Evolutionary conservation across 768 basidiomycete species (phyloP).

Genomic region (Podaxis sp.): DNA sequence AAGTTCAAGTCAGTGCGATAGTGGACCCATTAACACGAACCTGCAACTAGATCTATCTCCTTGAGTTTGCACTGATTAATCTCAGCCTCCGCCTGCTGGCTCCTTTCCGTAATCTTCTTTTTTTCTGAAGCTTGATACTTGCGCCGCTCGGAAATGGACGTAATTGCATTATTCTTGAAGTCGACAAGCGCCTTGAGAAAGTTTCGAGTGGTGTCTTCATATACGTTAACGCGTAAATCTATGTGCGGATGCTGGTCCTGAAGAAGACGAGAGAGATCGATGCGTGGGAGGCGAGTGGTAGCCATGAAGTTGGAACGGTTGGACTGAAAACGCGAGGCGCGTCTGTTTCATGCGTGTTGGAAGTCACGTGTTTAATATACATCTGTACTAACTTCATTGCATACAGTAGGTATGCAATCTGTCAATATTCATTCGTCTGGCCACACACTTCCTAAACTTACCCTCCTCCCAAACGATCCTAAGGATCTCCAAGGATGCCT

Average conservation of each 20-base stretch:
- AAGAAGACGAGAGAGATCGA: conserved; percentile 62
- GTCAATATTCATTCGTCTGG: not conserved
- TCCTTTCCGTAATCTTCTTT: conserved; percentile 63
- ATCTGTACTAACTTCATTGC: not conserved
- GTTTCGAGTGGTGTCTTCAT: conserved; percentile 65
- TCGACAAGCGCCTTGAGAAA: conserved; percentile 71
- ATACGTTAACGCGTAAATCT: conserved; percentile 60
- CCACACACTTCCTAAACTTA: not conserved
- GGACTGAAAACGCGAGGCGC: not conserved
- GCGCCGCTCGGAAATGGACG: conserved; percentile 68
- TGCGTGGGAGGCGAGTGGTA: conserved; percentile 45
- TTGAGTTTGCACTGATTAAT: conserved; percentile 73
- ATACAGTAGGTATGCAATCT: not conserved
- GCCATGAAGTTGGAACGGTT: conserved; percentile 10
- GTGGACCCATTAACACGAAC: conserved; percentile 40
- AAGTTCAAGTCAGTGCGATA: not conserved
- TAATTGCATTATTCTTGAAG: conserved; percentile 72
- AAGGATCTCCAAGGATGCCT: not conserved
- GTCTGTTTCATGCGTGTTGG: not conserved
- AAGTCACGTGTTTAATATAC: not conserved
- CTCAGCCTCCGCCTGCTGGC: conserved; percentile 61
- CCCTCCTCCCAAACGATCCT: not conserved
- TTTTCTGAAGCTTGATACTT: conserved; percentile 60
- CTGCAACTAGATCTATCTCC: conserved; percentile 76
- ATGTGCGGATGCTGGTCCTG: conserved; percentile 56